A percentile compares a stretch with the other conserved stretches of the same genome.
phyloP scores from a whole-genome alignment of 164 flowering plant species.

The Annona cherimola region DNA sequence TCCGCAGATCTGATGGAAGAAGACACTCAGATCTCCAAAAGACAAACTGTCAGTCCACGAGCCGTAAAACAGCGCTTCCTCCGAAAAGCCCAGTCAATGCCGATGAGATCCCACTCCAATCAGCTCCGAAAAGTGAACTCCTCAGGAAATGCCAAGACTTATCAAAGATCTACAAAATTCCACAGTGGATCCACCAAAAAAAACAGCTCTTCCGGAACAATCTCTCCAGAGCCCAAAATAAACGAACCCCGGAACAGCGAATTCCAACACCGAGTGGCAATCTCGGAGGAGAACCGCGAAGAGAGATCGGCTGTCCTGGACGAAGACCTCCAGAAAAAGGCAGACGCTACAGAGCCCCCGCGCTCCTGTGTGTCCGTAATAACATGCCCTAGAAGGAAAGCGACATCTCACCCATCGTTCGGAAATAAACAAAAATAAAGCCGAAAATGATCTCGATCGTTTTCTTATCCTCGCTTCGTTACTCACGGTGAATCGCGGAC shows the following conservation, averaged over 20 bases:
- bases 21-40: neutral
- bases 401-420: slow-evolving; percentile 6
- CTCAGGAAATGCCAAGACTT: neutral
- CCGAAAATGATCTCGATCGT: neutral
- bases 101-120: neutral
- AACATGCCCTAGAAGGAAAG: slow-evolving; percentile 4
- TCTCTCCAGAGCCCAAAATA: neutral
- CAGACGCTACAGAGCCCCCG: slow-evolving; percentile 2
- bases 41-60: neutral
- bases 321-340: slow-evolving; percentile 4
- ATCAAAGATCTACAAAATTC: neutral
- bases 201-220: neutral
- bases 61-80: neutral
- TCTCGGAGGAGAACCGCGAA: neutral
- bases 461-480: neutral
- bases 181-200: slow-evolving; percentile 2
- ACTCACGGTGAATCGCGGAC: neutral
- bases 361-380: neutral
- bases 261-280: neutral
- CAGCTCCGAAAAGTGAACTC: neutral
- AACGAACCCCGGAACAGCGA: neutral
- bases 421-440: too few relatives aligned
- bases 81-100: slow-evolving; percentile 5
- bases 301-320: neutral
- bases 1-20: slow-evolving; percentile 2